phyloP scores from a whole-genome alignment of 2,329 filamentous ascomycete species.

The Venturia aucupariae region DNA sequence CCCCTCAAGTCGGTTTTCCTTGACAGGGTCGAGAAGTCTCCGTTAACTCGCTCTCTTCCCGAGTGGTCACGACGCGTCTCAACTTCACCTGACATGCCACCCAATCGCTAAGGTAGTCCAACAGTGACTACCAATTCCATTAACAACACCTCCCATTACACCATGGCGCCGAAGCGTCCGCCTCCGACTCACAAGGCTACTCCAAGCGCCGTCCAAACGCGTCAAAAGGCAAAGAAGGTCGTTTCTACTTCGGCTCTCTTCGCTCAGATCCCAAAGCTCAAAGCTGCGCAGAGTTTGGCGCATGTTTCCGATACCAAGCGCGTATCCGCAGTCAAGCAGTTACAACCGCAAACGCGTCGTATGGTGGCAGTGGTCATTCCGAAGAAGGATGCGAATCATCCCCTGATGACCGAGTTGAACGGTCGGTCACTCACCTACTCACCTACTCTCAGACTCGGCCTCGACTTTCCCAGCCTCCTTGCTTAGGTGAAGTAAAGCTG shows the following conservation, averaged over 20 bases:
- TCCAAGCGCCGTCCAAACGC: neutral
- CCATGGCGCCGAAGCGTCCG: neutral
- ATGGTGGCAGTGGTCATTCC: neutral
- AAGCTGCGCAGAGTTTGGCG: neutral
- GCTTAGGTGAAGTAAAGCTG: neutral
- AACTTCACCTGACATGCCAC: neutral
- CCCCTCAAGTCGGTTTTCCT: neutral
- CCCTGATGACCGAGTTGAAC: neutral
- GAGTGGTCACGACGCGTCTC: neutral
- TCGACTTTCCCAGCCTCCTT: neutral
- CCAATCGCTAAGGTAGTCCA: neutral
- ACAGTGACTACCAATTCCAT: neutral
- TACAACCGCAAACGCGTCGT: neutral
- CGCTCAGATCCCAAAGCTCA: slow-evolving; percentile 1
- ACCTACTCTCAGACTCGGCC: no score
- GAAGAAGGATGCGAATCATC: neutral
- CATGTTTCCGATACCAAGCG: neutral
- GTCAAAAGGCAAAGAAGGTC: neutral
- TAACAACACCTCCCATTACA: neutral
- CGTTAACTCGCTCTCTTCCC: neutral
- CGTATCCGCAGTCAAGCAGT: neutral
- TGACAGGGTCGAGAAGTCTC: no score
- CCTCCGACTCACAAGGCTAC: neutral
- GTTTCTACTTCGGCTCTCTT: neutral
- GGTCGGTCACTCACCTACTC: neutral